Base-by-base conservation (phyloP, 2,329 filamentous ascomycete genomes). In the Ceratocystis cacaofunesta region DNA sequence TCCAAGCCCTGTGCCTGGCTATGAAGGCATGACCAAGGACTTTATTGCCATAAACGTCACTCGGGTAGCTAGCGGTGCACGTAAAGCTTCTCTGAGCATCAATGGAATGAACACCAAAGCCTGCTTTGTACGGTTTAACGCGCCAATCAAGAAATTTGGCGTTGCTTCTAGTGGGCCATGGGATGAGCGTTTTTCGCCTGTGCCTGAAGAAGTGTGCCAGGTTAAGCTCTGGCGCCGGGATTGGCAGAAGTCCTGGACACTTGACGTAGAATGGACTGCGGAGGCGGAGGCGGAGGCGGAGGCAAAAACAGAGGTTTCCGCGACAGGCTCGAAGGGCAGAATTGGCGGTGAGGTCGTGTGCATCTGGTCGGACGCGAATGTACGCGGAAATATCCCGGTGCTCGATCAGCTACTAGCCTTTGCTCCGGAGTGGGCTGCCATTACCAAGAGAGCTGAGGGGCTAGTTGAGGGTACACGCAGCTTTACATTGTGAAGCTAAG, bases 341-440 rank as follows among this genome's bases (percentile, higher is more conserved):
- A 41, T 72, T 90, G 43, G 80, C 79, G 69, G 89, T 91, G 80
- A 77, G 43, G 84, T 92, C 1, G 80, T 86, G 17, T 97, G 94
- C 75, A 78, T 89, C 41, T 97, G 92, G 91, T 90, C 87, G 71
- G 94, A 99, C 76, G 85, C 83, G 57, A 96, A 96, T 71, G 76
- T 78, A 44, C 74, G 76, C 1, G 86, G 84, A 2, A 79, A 80
- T 0, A 91, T 97, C 61, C 92, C 92, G 0, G 92, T 92, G 0
- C 82, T 92, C 63, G 88, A 94, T 70, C 92, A 97, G 75, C 79
- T 89, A 61, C 78, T 82, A 70, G 82, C 85, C 72, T 96, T 85
- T 75, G 80, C 85, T 70, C 94, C 94, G 0, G 77, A 79, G 3
- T 99, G 94, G 94, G 84, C 85, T 5, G 85, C 86, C 8, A 78